Evolutionary conservation across 1,284 basidiomycete species (phyloP).

Genomic region (Naganishia sp.): DNA sequence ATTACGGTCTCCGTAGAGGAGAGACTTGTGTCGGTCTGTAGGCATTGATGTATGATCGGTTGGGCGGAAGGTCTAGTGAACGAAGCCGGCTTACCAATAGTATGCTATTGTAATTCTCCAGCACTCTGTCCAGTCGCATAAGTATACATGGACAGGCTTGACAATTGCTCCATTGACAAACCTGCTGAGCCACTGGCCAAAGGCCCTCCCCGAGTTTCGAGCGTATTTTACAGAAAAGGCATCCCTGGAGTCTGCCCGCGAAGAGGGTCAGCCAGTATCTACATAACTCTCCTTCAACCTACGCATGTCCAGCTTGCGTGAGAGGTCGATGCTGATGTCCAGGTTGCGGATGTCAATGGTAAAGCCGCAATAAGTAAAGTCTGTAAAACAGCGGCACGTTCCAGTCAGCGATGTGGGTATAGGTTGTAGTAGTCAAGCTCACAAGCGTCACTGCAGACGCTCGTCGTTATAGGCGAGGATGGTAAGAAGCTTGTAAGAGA

Average conservation of each 20-base stretch:
- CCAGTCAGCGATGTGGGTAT: neutral
- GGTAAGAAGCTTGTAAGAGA: constrained; percentile 80
- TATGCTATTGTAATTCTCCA: constrained; percentile 53
- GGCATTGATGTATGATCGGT: constrained; percentile 14
- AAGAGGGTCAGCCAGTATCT: too few relatives aligned
- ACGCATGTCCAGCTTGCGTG: constrained; percentile 65
- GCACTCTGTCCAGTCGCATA: constrained; percentile 38
- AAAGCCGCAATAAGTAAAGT: constrained; percentile 88
- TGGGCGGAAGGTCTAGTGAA: neutral
- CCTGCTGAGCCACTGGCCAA: constrained; percentile 51
- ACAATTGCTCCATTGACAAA: constrained; percentile 10
- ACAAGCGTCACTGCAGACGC: constrained; percentile 12
- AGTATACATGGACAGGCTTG: neutral
- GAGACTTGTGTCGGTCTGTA: constrained; percentile 66
- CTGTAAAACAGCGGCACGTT: constrained; percentile 54
- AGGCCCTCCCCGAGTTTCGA: constrained; percentile 41
- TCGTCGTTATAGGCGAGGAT: neutral
- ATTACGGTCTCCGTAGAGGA: constrained; percentile 68
- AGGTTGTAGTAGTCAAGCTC: constrained; percentile 39
- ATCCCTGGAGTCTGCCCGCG: constrained; percentile 45
- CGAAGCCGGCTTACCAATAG: constrained; percentile 44
- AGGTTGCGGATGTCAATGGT: constrained; percentile 72
- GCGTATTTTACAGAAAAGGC: constrained; percentile 48
- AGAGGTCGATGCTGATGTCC: constrained; percentile 73
- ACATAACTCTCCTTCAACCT: constrained; percentile 38